A percentile compares a stretch with the other conserved stretches of the same genome.
Evolutionary conservation across 1,139 yeast species (phyloP).

Genomic region (Blastobotrys persicus): DNA sequence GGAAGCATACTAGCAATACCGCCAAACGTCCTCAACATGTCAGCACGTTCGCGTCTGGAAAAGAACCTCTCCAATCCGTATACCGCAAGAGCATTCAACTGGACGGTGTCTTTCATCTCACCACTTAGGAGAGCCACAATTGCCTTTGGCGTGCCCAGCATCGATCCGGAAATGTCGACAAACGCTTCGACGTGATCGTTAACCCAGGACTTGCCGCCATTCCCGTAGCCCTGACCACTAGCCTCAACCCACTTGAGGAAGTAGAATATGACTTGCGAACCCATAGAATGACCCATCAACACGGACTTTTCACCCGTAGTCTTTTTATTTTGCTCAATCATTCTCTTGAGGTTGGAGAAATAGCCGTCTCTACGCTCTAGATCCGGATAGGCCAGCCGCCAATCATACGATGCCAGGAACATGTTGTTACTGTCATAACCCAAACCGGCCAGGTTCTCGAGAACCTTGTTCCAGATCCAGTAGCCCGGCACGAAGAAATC

Average conservation of each 20-base stretch:
- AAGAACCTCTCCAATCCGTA: conserved; percentile 93
- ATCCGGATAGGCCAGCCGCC: conserved; percentile 90
- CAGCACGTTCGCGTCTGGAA: conserved; percentile 83
- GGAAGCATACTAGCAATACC: conserved; percentile 96
- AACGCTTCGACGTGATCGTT: conserved; percentile 75
- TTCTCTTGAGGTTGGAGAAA: conserved; percentile 69
- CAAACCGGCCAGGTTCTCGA: conserved; percentile 88
- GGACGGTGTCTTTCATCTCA: conserved; percentile 97
- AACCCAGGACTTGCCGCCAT: conserved; percentile 88
- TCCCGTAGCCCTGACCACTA: conserved; percentile 70
- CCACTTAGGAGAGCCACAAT: conserved; percentile 90
- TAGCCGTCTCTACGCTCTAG: conserved; percentile 83
- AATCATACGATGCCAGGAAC: conserved; percentile 90
- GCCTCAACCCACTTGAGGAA: conserved; percentile 97
- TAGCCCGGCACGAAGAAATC: conserved; percentile 96
- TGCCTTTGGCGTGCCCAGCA: conserved; percentile 91
- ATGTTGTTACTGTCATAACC: conserved; percentile 91
- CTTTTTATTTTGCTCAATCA: conserved; percentile 57
- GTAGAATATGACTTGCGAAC: conserved; percentile 81
- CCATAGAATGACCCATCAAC: conserved; percentile 95
- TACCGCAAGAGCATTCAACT: conserved; percentile 86
- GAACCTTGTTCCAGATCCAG: conserved; percentile 96
- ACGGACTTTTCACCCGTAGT: conserved; percentile 68
- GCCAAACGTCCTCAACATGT: conserved; percentile 81
- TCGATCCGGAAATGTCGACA: conserved; percentile 84